These are phyloP conservation scores for Earliella scabrosa DNA, from an alignment of 1,284 basidiomycete genomes.

Conservation along the genomic window DNA sequence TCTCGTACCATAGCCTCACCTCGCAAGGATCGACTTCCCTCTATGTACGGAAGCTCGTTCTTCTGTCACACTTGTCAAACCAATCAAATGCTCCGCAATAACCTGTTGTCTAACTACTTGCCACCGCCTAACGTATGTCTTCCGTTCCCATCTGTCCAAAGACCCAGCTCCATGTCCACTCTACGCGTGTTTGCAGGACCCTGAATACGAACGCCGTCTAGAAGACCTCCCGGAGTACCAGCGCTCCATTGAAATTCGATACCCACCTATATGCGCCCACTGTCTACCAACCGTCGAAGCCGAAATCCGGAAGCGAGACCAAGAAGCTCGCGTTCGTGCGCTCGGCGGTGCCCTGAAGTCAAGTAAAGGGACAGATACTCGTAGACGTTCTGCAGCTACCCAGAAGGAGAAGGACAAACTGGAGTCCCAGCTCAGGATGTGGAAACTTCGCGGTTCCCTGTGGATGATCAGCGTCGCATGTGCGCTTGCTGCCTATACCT, in stretches of 20 bases:
- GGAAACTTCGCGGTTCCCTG: slow-evolving; percentile 65
- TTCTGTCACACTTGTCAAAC: slow-evolving; percentile 89
- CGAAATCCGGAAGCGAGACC: slow-evolving; percentile 75
- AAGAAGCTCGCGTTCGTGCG: slow-evolving; percentile 81
- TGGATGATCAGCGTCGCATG: slow-evolving; percentile 54
- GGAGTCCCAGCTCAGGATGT: slow-evolving; percentile 51
- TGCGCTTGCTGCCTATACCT: slow-evolving; percentile 47
- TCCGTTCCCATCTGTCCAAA: neutral
- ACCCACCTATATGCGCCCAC: slow-evolving; percentile 81
- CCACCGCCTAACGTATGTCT: slow-evolving; percentile 65
- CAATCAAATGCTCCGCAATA: slow-evolving; percentile 87
- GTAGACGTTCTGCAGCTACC: slow-evolving; percentile 41
- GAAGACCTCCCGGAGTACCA: slow-evolving; percentile 73
- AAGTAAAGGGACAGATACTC: slow-evolving; percentile 61
- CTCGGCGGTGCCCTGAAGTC: slow-evolving; percentile 70
- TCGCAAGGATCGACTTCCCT: slow-evolving; percentile 67
- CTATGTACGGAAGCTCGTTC: slow-evolving; percentile 56
- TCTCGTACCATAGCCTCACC: slow-evolving; percentile 56
- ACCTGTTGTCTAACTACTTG: slow-evolving; percentile 87
- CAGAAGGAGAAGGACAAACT: slow-evolving; percentile 45
- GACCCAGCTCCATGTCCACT: neutral
- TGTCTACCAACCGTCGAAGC: slow-evolving; percentile 83
- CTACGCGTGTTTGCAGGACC: slow-evolving; percentile 51
- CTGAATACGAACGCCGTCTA: slow-evolving; percentile 66
- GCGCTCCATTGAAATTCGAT: slow-evolving; percentile 75